A percentile compares a stretch with the other conserved stretches of the same genome.
Conservation (phyloP, 2,329 filamentous ascomycete genomes). For the Colletotrichum tanaceti region DNA sequence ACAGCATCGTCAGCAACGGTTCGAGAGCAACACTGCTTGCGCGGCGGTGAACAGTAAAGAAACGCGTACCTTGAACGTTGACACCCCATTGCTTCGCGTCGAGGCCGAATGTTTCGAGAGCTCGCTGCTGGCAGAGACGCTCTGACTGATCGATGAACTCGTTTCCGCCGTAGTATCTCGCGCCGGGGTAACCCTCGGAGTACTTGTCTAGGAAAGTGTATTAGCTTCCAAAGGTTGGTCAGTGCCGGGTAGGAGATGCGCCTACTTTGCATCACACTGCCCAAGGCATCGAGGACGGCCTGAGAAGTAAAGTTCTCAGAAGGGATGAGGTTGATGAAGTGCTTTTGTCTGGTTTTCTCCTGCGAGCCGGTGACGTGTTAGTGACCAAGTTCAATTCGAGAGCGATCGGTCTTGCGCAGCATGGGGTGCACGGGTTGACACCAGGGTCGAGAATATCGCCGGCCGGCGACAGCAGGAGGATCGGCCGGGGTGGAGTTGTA, state of each 20-base stretch:
- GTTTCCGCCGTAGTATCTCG: conserved; percentile 96
- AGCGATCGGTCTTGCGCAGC: background rate
- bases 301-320: conserved; percentile 97
- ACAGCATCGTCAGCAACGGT: conserved; percentile 33
- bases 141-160: conserved; percentile 95
- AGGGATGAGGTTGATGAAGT: conserved; percentile 97
- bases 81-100: conserved; percentile 93
- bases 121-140: conserved; percentile 88
- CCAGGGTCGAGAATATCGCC: background rate
- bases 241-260: background rate
- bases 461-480: background rate
- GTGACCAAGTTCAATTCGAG: conserved; percentile 1
- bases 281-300: conserved; percentile 89
- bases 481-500: conserved; percentile 52
- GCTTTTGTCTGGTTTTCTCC: conserved; percentile 96
- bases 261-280: conserved; percentile 94
- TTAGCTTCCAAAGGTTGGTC: conserved; percentile 44
- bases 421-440: background rate
- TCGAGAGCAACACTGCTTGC: background rate
- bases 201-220: conserved; percentile 80
- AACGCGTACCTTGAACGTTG: conserved; percentile 75
- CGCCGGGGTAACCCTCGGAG: conserved; percentile 96
- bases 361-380: conserved; percentile 52
- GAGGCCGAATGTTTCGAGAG: conserved; percentile 86
- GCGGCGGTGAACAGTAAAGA: background rate